phyloP scores from a whole-genome alignment of 1,284 basidiomycete species.

The Boletus sp. region DNA sequence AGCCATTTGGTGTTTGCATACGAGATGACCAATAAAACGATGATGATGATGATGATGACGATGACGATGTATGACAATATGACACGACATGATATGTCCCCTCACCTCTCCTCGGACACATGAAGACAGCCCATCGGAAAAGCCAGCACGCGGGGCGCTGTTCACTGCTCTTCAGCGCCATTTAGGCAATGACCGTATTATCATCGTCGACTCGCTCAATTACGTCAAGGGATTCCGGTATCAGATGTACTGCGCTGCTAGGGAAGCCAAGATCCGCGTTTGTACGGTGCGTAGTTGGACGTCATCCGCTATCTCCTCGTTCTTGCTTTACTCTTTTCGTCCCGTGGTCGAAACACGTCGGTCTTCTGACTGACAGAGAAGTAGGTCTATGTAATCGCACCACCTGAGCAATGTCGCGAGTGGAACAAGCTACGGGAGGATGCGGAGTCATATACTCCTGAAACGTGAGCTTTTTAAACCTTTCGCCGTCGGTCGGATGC shows the following conservation, averaged over 20 bases:
- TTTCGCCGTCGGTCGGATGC: constrained; percentile 9
- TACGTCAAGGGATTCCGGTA: constrained; percentile 99
- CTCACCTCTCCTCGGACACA: background rate
- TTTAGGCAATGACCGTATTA: constrained; percentile 70
- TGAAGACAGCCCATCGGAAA: constrained; percentile 80
- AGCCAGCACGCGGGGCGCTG: constrained; percentile 84
- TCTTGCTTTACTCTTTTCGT: background rate
- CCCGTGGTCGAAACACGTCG: background rate
- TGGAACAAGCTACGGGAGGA: constrained; percentile 68
- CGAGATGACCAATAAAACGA: background rate
- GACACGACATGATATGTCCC: background rate
- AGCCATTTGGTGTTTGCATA: constrained; percentile 20
- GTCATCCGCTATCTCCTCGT: background rate
- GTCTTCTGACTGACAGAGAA: constrained; percentile 18
- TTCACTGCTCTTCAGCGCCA: constrained; percentile 83
- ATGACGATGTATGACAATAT: background rate
- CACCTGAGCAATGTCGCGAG: constrained; percentile 71
- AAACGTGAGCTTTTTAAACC: constrained; percentile 54
- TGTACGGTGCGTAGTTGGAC: constrained; percentile 70
- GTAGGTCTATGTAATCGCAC: constrained; percentile 77
- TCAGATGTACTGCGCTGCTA: constrained; percentile 95
- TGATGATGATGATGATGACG: background rate
- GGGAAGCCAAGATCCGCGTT: constrained; percentile 82
- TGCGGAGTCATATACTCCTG: constrained; percentile 57
- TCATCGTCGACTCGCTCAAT: constrained; percentile 90